Evolutionary conservation across 345 rosid genomes (phyloP).

Genomic region (Salix exigua): DNA sequence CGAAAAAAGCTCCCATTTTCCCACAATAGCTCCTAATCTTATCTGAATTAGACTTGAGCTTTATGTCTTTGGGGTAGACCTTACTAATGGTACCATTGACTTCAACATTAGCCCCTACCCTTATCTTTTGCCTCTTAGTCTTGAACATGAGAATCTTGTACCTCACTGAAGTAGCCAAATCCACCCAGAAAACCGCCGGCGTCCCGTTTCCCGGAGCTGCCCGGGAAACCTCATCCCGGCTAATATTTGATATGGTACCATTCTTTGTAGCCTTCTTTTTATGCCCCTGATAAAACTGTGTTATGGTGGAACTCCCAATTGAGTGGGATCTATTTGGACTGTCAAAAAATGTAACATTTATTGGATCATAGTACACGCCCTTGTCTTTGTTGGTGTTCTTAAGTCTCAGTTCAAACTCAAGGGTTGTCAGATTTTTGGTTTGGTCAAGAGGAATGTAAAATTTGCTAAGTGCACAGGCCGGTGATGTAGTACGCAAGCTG

Average conservation of each 20-base stretch:
- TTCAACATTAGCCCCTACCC: conserved; percentile 45
- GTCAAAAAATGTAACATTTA: conserved; percentile 43
- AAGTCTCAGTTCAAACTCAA: conserved; percentile 45
- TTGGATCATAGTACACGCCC: conserved; percentile 59
- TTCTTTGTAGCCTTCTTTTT: conserved; percentile 56
- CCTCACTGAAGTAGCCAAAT: conserved; percentile 59
- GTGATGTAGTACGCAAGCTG: conserved; percentile 53
- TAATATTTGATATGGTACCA: background rate
- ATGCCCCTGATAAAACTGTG: conserved; percentile 53
- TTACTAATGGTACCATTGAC: conserved; percentile 40
- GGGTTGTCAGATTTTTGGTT: conserved; percentile 37
- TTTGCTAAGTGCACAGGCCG: conserved; percentile 39
- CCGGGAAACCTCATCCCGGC: conserved; percentile 26
- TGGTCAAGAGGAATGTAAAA: conserved; percentile 58
- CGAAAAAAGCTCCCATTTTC: conserved; percentile 3
- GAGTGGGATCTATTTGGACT: background rate
- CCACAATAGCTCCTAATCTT: conserved; percentile 13
- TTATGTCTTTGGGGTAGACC: conserved; percentile 23
- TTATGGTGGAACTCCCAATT: conserved; percentile 26
- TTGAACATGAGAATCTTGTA: conserved; percentile 57
- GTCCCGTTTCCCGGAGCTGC: conserved; percentile 35
- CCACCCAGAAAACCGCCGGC: conserved; percentile 43
- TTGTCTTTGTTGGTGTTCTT: conserved; percentile 66
- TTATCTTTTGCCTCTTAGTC: conserved; percentile 47
- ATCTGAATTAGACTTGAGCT: conserved; percentile 42